Conservation (phyloP, 176 grass and related monocot genomes). For the Pontederia crassipes region DNA sequence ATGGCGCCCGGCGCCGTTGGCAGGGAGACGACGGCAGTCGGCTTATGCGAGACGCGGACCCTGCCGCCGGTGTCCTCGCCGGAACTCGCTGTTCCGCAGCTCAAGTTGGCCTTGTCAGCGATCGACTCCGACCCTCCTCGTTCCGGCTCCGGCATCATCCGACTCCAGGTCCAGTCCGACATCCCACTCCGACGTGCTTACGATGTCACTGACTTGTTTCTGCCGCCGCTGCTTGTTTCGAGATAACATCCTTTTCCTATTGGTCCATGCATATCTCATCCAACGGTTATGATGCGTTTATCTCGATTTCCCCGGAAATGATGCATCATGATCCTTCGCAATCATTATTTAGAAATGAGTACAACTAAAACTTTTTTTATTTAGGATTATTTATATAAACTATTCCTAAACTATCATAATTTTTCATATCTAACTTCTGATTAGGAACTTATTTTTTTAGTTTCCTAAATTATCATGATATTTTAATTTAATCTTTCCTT, state of each 20-base stretch:
- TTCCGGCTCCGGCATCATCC: constrained; percentile 66
- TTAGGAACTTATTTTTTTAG: too few relatives aligned
- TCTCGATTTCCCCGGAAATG: too few relatives aligned
- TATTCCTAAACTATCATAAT: too few relatives aligned
- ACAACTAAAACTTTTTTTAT: too few relatives aligned
- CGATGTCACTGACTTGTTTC: not conserved
- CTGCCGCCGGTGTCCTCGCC: constrained; percentile 34
- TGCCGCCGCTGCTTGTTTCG: not conserved
- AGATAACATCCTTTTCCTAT: not conserved
- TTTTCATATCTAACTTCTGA: too few relatives aligned
- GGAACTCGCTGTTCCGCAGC: constrained; percentile 45
- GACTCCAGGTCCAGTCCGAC: constrained; percentile 41
- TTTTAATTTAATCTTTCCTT: too few relatives aligned
- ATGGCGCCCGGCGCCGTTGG: not conserved
- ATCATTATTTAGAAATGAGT: too few relatives aligned
- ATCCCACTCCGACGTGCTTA: not conserved
- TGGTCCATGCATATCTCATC: too few relatives aligned
- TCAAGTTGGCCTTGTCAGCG: constrained; percentile 39
- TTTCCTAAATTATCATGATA: too few relatives aligned
- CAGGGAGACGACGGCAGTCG: constrained; percentile 12
- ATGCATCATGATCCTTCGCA: too few relatives aligned
- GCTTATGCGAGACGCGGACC: constrained; percentile 34
- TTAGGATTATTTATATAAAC: too few relatives aligned
- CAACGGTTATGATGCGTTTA: too few relatives aligned
- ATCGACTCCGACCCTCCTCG: constrained; percentile 17